Base-by-base conservation (phyloP, 2,329 filamentous ascomycete species). In the Aspergillus eucalypticola region DNA sequence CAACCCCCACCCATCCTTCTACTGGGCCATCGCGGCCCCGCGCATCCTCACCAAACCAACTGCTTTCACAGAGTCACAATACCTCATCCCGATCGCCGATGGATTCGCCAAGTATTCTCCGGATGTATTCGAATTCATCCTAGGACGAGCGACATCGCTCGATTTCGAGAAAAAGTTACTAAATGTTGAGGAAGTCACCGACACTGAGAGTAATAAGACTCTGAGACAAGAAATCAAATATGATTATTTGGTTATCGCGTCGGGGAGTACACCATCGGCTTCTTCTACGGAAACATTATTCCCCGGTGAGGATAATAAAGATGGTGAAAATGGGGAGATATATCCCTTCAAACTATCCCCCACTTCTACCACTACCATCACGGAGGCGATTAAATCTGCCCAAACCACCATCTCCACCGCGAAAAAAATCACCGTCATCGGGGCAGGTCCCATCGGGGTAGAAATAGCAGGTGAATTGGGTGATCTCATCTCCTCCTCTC, bases 211-310 rank as follows among this genome's bases (percentile, higher is more conserved):
- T 17, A 35, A 15, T 6, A 29, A 29, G 1, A 8, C n/a, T n/a
- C n/a, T n/a, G n/a, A 51, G 7, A 8, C 62, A 51, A 50, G 21
- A 65, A 4, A 63, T 86, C 10, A 58, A 73, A 2, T 87, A 83
- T 68, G 79, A 85, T 64, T 80, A 82, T n/a, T 75, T 87, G 2
- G 75, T 87, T 52, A 81, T 86, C 60, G 83, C 84, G 8, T 84
- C 83, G 0, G 84, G 84, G 7, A 80, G 81, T 41, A 77, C 68
- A 11, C 82, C 83, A 1, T 70, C 76, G 8, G 75, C 79, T 1
- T 21, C 38, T 0, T 13, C 42, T 0, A 8, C n/a, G 2, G 3
- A 1, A 8, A 0, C 3, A 23, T 15, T 15, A 21, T 6, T 6
- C 6, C 35, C 17, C 8, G 17, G 17, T 19, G 39, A 19, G 8